Conservation (phyloP, 148 eudicot genomes). For the Rheum nobile region DNA sequence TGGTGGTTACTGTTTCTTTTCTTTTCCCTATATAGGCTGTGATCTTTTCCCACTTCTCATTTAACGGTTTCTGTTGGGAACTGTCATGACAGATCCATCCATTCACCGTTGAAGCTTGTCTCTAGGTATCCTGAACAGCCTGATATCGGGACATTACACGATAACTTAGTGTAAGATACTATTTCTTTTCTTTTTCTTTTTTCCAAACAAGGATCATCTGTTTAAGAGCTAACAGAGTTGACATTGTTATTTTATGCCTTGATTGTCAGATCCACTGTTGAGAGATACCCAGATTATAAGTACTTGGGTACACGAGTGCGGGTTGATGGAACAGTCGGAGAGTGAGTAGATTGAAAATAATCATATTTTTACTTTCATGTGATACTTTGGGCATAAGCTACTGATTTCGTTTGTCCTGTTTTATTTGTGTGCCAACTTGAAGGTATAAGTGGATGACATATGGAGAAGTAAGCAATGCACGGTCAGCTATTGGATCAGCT, state of each 20-base stretch:
- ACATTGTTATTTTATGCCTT: not conserved
- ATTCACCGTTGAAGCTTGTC: constrained; percentile 65
- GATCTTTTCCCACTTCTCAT: not conserved
- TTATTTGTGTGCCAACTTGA: constrained; percentile 11
- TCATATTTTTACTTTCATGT: not conserved
- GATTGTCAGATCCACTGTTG: constrained; percentile 65
- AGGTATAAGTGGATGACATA: constrained; percentile 99
- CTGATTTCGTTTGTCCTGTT: not conserved
- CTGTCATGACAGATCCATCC: constrained; percentile 54
- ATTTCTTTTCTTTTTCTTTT: not conserved
- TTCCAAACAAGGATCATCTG: not conserved
- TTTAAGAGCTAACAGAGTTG: not conserved
- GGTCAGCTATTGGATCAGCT: constrained; percentile 83
- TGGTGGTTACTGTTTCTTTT: not conserved
- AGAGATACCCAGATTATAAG: constrained; percentile 71
- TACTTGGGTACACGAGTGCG: constrained; percentile 89
- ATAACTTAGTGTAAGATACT: constrained; percentile 74
- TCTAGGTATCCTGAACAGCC: constrained; percentile 67
- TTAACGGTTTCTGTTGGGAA: not conserved
- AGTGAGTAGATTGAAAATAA: constrained; percentile 44
- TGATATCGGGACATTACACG: constrained; percentile 80
- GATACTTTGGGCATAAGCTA: not conserved
- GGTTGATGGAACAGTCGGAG: constrained; percentile 91
- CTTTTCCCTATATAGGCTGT: not conserved
- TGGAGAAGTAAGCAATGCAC: constrained; percentile 80